phyloP scores from a whole-genome alignment of 768 basidiomycete genomes.

The Tricholoma matsutake region DNA sequence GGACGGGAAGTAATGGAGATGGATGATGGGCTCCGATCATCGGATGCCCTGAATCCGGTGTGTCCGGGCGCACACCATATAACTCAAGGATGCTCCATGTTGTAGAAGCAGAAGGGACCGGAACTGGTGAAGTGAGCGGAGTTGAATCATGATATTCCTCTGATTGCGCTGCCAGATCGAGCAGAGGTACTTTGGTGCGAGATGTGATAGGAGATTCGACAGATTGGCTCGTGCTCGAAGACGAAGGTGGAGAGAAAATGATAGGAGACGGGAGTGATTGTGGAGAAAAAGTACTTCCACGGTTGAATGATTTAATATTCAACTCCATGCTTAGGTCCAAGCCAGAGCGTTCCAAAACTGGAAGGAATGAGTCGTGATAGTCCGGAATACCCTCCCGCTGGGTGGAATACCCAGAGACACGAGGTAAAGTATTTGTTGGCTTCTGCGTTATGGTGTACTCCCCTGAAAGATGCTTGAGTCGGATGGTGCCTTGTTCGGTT shows the following conservation, averaged over 20 bases:
- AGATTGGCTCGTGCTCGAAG: background rate
- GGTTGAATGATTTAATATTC: slow-evolving; percentile 14
- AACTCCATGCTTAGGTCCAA: slow-evolving; percentile 15
- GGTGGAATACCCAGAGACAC: background rate
- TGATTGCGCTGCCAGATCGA: slow-evolving; percentile 3
- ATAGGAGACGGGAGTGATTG: slow-evolving; percentile 11
- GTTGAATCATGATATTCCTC: slow-evolving; percentile 3
- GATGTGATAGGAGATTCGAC: background rate
- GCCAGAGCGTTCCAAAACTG: slow-evolving; percentile 10
- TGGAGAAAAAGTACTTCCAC: slow-evolving; percentile 10
- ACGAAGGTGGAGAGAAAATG: background rate
- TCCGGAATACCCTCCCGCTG: slow-evolving; percentile 11
- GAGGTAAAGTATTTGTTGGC: background rate
- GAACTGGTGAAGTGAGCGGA: slow-evolving; percentile 10
- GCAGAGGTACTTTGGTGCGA: slow-evolving; percentile 4
- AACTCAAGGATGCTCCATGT: slow-evolving; percentile 23
- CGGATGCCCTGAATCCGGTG: slow-evolving; percentile 8
- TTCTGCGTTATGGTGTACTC: background rate
- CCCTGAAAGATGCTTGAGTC: slow-evolving; percentile 13
- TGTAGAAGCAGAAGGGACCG: slow-evolving; percentile 17
- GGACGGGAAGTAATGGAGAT: slow-evolving; percentile 7
- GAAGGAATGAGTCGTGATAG: slow-evolving; percentile 6
- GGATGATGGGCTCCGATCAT: slow-evolving; percentile 10
- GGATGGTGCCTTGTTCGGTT: slow-evolving; percentile 7
- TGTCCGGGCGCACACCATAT: slow-evolving; percentile 16